Conservation (phyloP, 1,284 basidiomycete genomes). For the Melampsora abietis-canadensis region DNA sequence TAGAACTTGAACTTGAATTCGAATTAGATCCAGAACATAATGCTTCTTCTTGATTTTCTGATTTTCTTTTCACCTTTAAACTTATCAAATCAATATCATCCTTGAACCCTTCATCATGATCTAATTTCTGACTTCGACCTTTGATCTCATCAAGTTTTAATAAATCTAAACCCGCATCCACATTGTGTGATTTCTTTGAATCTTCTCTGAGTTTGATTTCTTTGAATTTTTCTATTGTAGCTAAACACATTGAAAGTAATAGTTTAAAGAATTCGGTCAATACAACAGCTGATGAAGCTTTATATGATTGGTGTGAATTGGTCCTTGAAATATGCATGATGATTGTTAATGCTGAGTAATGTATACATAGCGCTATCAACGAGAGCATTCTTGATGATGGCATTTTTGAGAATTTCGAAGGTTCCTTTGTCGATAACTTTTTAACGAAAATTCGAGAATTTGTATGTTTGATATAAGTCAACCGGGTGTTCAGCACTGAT, state of each 20-base stretch:
- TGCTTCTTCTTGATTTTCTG: too few species aligned
- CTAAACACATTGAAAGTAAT: conserved; percentile 48
- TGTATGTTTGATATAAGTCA: too few species aligned
- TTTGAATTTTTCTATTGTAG: conserved; percentile 45
- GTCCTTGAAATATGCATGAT: conserved; percentile 34
- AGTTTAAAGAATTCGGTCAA: conserved; percentile 50
- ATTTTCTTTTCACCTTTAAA: too few species aligned
- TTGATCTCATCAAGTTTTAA: not conserved
- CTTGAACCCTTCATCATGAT: too few species aligned
- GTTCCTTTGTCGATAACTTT: too few species aligned
- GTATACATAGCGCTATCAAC: conserved; percentile 21
- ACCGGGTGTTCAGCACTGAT: too few species aligned
- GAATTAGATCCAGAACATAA: too few species aligned
- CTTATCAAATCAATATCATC: too few species aligned
- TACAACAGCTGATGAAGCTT: conserved; percentile 33
- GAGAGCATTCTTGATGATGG: conserved; percentile 16
- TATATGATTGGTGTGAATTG: conserved; percentile 17
- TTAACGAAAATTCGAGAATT: too few species aligned
- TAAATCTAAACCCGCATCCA: not conserved
- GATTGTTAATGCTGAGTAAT: conserved; percentile 35
- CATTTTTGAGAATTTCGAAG: not conserved
- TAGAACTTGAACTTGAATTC: too few species aligned
- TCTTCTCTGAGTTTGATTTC: conserved; percentile 19
- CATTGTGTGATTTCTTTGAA: too few species aligned
- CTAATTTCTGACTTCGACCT: too few species aligned